These are phyloP conservation scores for Naganishia friedmannii DNA, from an alignment of 768 basidiomycete genomes.

Conservation along the genomic window DNA sequence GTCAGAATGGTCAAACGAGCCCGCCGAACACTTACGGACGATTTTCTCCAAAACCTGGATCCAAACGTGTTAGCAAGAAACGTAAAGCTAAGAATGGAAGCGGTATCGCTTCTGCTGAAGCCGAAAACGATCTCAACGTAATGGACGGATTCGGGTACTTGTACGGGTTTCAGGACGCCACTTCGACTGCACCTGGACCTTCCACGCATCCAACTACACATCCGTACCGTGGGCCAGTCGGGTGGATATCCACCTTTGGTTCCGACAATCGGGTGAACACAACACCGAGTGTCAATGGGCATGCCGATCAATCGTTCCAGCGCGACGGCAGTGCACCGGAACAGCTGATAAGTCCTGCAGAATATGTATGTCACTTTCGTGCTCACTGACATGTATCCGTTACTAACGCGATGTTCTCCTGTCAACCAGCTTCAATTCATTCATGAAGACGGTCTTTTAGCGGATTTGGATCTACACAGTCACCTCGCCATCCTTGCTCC, in stretches of 20 bases:
- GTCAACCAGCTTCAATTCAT: constrained; percentile 11
- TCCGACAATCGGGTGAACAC: not conserved
- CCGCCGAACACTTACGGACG: not conserved
- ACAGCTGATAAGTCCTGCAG: constrained; percentile 10
- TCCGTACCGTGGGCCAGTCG: constrained; percentile 15
- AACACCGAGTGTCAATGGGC: not conserved
- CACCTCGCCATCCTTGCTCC: constrained; percentile 11
- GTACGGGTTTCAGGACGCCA: constrained; percentile 12
- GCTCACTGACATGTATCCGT: not conserved
- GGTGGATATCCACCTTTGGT: not conserved
- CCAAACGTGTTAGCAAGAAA: constrained; percentile 11
- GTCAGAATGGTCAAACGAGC: not conserved
- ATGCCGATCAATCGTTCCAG: not conserved
- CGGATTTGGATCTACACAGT: constrained; percentile 12
- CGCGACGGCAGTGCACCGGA: constrained; percentile 1
- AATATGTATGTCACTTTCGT: constrained; percentile 16
- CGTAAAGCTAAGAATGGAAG: constrained; percentile 20
- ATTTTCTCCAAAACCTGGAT: constrained; percentile 1
- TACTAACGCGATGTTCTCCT: not conserved
- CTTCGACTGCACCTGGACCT: not conserved
- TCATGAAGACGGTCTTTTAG: constrained; percentile 23
- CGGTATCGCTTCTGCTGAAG: constrained; percentile 16
- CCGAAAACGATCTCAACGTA: constrained; percentile 17
- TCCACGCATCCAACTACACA: not conserved
- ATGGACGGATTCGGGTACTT: constrained; percentile 23